Evolutionary conservation across 2,329 filamentous ascomycete species (phyloP).

Genomic region (Falciphora oryzae): DNA sequence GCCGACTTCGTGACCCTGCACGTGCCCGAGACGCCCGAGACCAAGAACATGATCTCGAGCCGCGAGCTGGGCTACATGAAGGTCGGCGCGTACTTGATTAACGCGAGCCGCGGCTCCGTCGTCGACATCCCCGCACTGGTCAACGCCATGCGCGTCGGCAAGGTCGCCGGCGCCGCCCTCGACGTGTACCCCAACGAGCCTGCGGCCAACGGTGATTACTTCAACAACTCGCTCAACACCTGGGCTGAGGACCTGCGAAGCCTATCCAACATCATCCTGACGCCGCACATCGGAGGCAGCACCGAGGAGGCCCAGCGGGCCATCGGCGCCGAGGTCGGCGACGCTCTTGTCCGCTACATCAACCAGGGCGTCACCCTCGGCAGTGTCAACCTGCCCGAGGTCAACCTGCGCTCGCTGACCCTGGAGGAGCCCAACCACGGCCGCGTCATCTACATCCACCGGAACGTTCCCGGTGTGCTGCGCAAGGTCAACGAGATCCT

Average conservation of each 20-base stretch:
- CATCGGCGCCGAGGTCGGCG: slow-evolving; percentile 88
- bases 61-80: slow-evolving; percentile 84
- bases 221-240: slow-evolving; percentile 72
- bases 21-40: slow-evolving; percentile 90
- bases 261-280: slow-evolving; percentile 89
- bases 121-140: slow-evolving; percentile 92
- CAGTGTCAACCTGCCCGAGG: slow-evolving; percentile 95
- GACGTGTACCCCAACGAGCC: slow-evolving; percentile 96
- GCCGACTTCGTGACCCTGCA: slow-evolving; percentile 94
- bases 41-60: slow-evolving; percentile 83
- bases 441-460: slow-evolving; percentile 92
- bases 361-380: slow-evolving; percentile 90
- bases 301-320: slow-evolving; percentile 96
- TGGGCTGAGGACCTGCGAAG: slow-evolving; percentile 82
- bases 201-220: slow-evolving; percentile 90
- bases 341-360: slow-evolving; percentile 86
- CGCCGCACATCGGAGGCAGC: slow-evolving; percentile 94
- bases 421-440: slow-evolving; percentile 85
- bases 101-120: slow-evolving; percentile 88
- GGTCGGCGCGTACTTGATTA: slow-evolving; percentile 87
- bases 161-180: slow-evolving; percentile 88
- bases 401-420: slow-evolving; percentile 81
- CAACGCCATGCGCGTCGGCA: slow-evolving; percentile 77
- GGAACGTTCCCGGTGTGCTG: slow-evolving; percentile 92
- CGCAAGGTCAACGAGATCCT: slow-evolving; percentile 93